A percentile compares a stretch with the other conserved stretches of the same genome.
Evolutionary conservation across 2,329 filamentous ascomycete species (phyloP).

Genomic region (Lojkania enalia): DNA sequence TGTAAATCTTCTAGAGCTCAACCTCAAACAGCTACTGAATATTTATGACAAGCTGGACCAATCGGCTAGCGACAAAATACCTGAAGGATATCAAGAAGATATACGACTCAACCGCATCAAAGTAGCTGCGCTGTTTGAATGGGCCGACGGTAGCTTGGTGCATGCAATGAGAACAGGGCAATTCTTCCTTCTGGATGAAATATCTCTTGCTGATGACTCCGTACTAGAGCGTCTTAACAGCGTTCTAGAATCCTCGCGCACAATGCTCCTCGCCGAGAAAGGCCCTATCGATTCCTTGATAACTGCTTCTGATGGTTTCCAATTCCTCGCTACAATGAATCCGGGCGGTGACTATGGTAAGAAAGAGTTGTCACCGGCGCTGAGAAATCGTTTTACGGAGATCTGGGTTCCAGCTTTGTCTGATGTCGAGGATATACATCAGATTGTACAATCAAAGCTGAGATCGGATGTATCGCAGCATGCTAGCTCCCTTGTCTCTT

Average conservation of each 20-base stretch:
- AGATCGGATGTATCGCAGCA: conserved; percentile 57
- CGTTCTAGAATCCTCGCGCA: conserved; percentile 85
- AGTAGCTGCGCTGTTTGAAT: conserved; percentile 88
- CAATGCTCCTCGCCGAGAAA: conserved; percentile 90
- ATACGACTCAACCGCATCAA: conserved; percentile 60
- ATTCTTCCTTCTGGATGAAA: conserved; percentile 94
- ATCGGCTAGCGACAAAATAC: conserved; percentile 51
- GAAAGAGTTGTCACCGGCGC: conserved; percentile 89
- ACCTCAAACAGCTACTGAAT: conserved; percentile 60
- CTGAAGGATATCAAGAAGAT: conserved; percentile 42
- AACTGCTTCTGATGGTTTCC: conserved; percentile 75
- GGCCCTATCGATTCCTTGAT: conserved; percentile 82
- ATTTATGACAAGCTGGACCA: conserved; percentile 60
- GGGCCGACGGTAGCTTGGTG: conserved; percentile 91
- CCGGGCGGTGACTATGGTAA: conserved; percentile 98
- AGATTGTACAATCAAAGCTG: conserved; percentile 83
- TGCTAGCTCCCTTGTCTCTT: conserved; percentile 74
- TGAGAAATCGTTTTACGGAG: conserved; percentile 96
- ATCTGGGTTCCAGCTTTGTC: conserved; percentile 95
- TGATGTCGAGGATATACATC: conserved; percentile 79
- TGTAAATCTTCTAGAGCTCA: conserved; percentile 21
- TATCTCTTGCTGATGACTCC: conserved; percentile 95
- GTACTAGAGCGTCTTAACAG: conserved; percentile 96
- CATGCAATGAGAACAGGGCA: conserved; percentile 89
- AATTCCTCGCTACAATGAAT: conserved; percentile 99